Evolutionary conservation across 2,329 filamentous ascomycete genomes (phyloP).

Genomic region (Ramularia collo-cygni): DNA sequence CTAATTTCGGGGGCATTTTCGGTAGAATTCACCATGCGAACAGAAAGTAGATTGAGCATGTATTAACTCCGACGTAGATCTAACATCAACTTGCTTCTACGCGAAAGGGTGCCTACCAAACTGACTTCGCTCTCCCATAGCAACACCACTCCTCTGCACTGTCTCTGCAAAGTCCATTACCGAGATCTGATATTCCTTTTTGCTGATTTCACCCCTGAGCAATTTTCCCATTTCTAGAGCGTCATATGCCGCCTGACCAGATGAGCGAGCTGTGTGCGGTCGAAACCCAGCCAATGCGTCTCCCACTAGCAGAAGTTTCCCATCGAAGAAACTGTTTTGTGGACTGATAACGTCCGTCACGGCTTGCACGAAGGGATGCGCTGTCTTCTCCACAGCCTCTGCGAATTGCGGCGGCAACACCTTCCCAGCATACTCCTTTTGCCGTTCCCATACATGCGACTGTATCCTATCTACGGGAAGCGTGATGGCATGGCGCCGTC

Average conservation of each 20-base stretch:
- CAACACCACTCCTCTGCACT: conserved; percentile 34
- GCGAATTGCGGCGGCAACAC: conserved; percentile 36
- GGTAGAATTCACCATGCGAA: too few relatives aligned
- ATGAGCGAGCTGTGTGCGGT: conserved; percentile 42
- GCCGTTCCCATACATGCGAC: conserved; percentile 34
- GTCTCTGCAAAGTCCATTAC: conserved; percentile 33
- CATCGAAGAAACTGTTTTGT: conserved; percentile 34
- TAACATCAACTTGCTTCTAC: too few relatives aligned
- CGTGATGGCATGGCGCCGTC: conserved; percentile 36
- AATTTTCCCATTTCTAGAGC: conserved; percentile 36
- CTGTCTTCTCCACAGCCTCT: conserved; percentile 36
- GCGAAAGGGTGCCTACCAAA: conserved; percentile 31
- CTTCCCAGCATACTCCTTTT: conserved; percentile 28
- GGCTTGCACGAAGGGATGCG: conserved; percentile 40
- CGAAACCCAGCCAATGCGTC: conserved; percentile 43
- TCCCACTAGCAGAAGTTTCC: conserved; percentile 40
- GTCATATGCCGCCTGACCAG: conserved; percentile 43
- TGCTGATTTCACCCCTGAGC: conserved; percentile 32
- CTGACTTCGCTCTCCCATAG: conserved; percentile 37
- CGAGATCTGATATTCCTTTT: conserved; percentile 32
- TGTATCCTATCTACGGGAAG: conserved; percentile 38
- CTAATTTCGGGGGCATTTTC: too few relatives aligned
- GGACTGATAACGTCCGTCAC: conserved; percentile 38
- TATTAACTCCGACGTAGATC: too few relatives aligned
- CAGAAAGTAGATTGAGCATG: too few relatives aligned